Conservation (phyloP, 202 grass and related monocot species). For the Carex arenaria region DNA sequence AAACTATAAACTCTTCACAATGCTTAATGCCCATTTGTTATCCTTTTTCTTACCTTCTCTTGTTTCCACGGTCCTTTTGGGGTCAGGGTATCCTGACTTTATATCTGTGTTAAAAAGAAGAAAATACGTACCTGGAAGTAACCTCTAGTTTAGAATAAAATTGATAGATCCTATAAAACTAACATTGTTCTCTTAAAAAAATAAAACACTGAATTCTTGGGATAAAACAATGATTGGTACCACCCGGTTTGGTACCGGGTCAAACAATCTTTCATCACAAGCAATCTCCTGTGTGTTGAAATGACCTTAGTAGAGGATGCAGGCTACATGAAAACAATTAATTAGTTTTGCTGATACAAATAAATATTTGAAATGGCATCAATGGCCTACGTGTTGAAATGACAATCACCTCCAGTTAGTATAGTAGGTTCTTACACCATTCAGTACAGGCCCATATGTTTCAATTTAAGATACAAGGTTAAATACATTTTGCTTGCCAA, state of each 20-base stretch:
- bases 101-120: no score
- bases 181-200: no score
- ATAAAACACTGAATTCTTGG: no score
- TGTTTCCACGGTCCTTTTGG: no score
- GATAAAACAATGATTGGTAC: conserved; percentile 32
- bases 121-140: no score
- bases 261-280: conserved; percentile 37
- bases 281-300: background rate
- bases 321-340: conserved; percentile 41
- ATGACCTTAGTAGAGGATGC: conserved; percentile 63
- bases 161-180: no score
- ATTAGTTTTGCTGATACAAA: background rate
- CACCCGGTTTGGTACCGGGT: conserved; percentile 72
- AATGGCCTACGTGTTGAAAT: background rate
- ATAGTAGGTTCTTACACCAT: conserved; percentile 87
- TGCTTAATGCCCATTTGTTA: no score
- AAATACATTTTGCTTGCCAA: conserved; percentile 76
- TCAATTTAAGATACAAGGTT: conserved; percentile 74
- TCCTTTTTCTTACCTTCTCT: no score
- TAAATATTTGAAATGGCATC: conserved; percentile 11
- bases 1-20: no score
- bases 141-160: no score
- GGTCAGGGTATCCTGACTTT: no score
- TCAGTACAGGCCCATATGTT: conserved; percentile 65
- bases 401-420: conserved; percentile 72